Evolutionary conservation across 805 yeast species (phyloP), one percentile per base, ranked within the genome.

Genomic region (Candida corydali): DNA sequence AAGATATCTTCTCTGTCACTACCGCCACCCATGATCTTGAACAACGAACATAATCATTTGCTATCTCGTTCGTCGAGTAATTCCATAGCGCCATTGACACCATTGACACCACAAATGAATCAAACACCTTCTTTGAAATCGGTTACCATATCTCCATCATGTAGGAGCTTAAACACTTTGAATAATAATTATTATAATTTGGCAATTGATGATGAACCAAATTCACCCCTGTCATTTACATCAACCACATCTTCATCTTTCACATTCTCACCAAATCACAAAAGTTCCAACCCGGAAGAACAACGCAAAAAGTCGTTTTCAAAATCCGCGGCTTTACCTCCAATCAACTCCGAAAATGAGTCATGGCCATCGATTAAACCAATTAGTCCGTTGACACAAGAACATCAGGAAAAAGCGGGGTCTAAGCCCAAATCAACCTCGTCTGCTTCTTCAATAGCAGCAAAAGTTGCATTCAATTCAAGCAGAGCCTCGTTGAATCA

Each of bases 81-180:
- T 15, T 17, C 33, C 8, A 3, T 28, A 3, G 8, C 24, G 4
- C 40, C 41, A 8, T 22, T 28, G 10, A 43, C 42, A 3, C 51
- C 55, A 36, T 19, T 29, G 18, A 31, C 39, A 6, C 32, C 34
- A 10, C 35, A 29, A 15, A 11, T 35, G 8, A 24, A 29, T 17
- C 29, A 57, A 26, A 53, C 63, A 1, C 66, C 63, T 9, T 62
- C 71, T 1, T 49, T 67, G 26, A 64, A 64, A 36, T 57, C 67
- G 4, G 51, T 67, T 5, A 60, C 69, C 3, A 63, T 64, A 8
- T 59, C 69, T 9, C 70, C 70, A 8, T 61, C 61, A 36, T 44
- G 52, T 0, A 42, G 61, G 32, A n/a, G n/a, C n/a, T n/a, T n/a
- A n/a, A n/a, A n/a, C n/a, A n/a, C n/a, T n/a, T 35, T 7, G 10